phyloP scores from a whole-genome alignment of 2,329 filamentous ascomycete species.

The Cercospora sesami region DNA sequence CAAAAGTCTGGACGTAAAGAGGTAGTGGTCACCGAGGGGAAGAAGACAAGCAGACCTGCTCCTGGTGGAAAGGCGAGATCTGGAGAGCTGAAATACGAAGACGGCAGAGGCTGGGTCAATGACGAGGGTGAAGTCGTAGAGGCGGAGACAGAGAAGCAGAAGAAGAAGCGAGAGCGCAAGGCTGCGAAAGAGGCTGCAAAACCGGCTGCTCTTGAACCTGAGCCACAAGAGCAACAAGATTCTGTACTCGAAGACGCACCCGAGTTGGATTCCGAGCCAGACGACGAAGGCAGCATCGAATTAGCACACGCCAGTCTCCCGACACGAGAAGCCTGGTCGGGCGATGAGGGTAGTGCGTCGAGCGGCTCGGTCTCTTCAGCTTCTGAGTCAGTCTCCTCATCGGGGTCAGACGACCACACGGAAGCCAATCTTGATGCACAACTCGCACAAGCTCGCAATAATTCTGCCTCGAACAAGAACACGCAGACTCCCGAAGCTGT shows the following conservation, averaged over 20 bases:
- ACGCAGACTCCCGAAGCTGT: conserved; percentile 12
- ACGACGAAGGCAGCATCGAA: conserved; percentile 19
- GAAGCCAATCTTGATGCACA: conserved; percentile 22
- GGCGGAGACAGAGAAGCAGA: conserved; percentile 40
- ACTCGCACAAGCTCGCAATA: conserved; percentile 24
- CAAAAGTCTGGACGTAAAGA: conserved; percentile 61
- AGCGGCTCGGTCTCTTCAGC: conserved; percentile 16
- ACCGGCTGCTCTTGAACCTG: neutral
- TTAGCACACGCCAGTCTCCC: conserved; percentile 15
- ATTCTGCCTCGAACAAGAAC: conserved; percentile 26
- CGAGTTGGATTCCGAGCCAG: conserved; percentile 18
- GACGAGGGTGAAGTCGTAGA: conserved; percentile 75
- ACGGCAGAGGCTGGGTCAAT: conserved; percentile 87
- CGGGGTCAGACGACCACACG: conserved; percentile 16
- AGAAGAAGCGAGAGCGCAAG: conserved; percentile 37
- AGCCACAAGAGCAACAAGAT: conserved; percentile 4
- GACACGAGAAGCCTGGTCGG: conserved; percentile 17
- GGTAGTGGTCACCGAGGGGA: conserved; percentile 82
- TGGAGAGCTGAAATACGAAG: conserved; percentile 64
- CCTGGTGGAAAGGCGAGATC: conserved; percentile 45
- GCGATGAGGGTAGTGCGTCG: conserved; percentile 16
- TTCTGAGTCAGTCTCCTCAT: conserved; percentile 5
- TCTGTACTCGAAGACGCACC: conserved; percentile 15
- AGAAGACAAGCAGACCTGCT: conserved; percentile 69
- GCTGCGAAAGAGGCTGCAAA: conserved; percentile 18